Percentiles rank a stretch among this genome's conserved stretches.
Conservation (phyloP, 441 rosid species). For the Biscutella laevigata region DNA sequence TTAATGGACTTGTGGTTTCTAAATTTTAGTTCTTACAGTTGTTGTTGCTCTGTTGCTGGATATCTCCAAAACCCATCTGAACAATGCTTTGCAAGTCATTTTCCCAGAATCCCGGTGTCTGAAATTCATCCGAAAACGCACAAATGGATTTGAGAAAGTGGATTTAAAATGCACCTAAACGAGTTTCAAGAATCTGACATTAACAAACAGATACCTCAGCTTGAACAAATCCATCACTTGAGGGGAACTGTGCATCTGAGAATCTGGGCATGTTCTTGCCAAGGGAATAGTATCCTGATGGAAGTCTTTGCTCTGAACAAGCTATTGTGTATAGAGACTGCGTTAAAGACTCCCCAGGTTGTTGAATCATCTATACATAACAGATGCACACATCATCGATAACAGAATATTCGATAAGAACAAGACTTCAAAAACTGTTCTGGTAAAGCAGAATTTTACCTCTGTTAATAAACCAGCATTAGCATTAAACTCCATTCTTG, state of each 20-base stretch:
- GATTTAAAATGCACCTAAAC: background rate
- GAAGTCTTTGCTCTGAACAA: conserved; percentile 40
- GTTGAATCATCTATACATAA: conserved; percentile 44
- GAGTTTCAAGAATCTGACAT: no score
- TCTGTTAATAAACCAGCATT: conserved; percentile 60
- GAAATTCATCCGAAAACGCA: conserved; percentile 9
- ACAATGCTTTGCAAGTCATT: conserved; percentile 76
- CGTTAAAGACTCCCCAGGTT: conserved; percentile 35
- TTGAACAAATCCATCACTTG: conserved; percentile 32
- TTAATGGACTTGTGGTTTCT: background rate
- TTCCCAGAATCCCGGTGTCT: conserved; percentile 54
- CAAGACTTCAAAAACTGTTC: no score
- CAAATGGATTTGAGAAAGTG: no score
- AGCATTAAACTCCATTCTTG: conserved; percentile 58
- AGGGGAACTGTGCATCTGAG: conserved; percentile 31
- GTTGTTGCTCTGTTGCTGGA: conserved; percentile 38
- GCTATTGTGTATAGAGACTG: conserved; percentile 44
- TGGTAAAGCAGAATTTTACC: conserved; percentile 32
- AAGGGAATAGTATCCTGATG: conserved; percentile 42
- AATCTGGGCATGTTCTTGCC: conserved; percentile 37
- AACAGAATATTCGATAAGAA: conserved; percentile 9
- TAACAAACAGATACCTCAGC: conserved; percentile 32
- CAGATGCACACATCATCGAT: background rate
- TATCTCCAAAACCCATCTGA: conserved; percentile 67
- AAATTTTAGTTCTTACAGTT: conserved; percentile 41